These are phyloP conservation scores for Populus euphratica DNA, from an alignment of 345 rosid genomes.

Conservation along the genomic window DNA sequence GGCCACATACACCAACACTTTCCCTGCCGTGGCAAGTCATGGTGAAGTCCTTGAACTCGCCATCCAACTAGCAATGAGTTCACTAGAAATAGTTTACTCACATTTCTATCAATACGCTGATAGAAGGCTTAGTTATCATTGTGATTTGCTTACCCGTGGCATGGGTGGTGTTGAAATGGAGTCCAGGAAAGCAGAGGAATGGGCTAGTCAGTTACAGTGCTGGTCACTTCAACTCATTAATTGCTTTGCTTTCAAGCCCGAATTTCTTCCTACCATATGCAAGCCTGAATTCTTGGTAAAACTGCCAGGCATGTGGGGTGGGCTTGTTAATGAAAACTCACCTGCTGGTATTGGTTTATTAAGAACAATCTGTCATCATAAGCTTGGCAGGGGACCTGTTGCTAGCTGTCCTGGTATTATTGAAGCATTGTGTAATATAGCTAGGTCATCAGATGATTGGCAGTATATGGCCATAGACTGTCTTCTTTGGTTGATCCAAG, in stretches of 20 bases:
- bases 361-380: slow-evolving; percentile 93
- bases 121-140: slow-evolving; percentile 81
- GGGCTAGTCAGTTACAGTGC: slow-evolving; percentile 98
- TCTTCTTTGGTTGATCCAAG: slow-evolving; percentile 97
- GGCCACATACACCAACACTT: slow-evolving; percentile 87
- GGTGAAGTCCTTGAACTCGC: slow-evolving; percentile 90
- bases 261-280: slow-evolving; percentile 87
- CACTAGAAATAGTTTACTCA: slow-evolving; percentile 90
- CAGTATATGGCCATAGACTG: slow-evolving; percentile 98
- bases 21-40: slow-evolving; percentile 70
- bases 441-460: slow-evolving; percentile 99
- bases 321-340: slow-evolving; percentile 94
- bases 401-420: slow-evolving; percentile 79
- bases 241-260: slow-evolving; percentile 97
- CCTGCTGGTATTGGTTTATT: slow-evolving; percentile 97
- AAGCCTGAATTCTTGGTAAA: slow-evolving; percentile 86
- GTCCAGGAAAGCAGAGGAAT: slow-evolving; percentile 96
- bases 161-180: slow-evolving; percentile 99
- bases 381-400: slow-evolving; percentile 88
- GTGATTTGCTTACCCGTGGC: slow-evolving; percentile 96
- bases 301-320: slow-evolving; percentile 99
- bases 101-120: slow-evolving; percentile 88
- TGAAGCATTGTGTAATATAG: slow-evolving; percentile 85
- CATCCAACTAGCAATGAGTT: slow-evolving; percentile 85
- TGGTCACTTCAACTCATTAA: slow-evolving; percentile 99